phyloP scores from a whole-genome alignment of 148 eudicot genomes.

The Polygonum aviculare region DNA sequence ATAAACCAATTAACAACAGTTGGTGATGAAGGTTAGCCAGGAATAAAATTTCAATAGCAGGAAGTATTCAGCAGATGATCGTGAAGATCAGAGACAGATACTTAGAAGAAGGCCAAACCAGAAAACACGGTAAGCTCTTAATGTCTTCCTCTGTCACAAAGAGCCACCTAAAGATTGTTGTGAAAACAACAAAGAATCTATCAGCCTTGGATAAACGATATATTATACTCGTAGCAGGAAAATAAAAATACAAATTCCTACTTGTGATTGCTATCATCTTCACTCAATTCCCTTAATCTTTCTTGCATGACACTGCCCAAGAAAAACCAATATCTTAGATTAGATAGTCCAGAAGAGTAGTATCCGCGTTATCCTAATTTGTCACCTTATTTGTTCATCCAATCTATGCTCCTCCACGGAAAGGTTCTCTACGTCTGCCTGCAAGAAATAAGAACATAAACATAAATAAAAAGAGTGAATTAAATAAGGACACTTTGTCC shows the following conservation, averaged over 20 bases:
- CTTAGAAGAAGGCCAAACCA: slow-evolving; percentile 32
- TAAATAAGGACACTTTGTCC: not conserved
- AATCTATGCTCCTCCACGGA: slow-evolving; percentile 63
- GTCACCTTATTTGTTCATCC: slow-evolving; percentile 83
- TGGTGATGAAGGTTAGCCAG: not conserved
- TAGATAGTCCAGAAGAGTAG: not conserved
- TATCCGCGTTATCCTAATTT: not conserved
- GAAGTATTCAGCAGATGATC: not conserved
- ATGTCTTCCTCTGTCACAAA: slow-evolving; percentile 96
- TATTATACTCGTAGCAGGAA: not conserved
- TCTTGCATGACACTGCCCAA: slow-evolving; percentile 83
- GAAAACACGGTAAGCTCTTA: slow-evolving; percentile 81
- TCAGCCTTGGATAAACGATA: not conserved
- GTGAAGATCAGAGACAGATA: not conserved
- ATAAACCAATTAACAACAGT: slow-evolving; percentile 15
- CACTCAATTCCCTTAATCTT: slow-evolving; percentile 73
- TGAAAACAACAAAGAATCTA: not conserved
- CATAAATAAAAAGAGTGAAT: not conserved
- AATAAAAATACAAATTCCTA: slow-evolving; percentile 15
- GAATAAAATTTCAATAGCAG: not conserved
- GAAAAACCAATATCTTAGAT: not conserved
- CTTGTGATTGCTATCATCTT: slow-evolving; percentile 82
- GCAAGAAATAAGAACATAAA: slow-evolving; percentile 17
- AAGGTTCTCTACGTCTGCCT: slow-evolving; percentile 86
- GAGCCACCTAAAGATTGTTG: slow-evolving; percentile 55